These are phyloP conservation scores for Sedum album DNA, from an alignment of 164 flowering plant species.

Conservation along the genomic window DNA sequence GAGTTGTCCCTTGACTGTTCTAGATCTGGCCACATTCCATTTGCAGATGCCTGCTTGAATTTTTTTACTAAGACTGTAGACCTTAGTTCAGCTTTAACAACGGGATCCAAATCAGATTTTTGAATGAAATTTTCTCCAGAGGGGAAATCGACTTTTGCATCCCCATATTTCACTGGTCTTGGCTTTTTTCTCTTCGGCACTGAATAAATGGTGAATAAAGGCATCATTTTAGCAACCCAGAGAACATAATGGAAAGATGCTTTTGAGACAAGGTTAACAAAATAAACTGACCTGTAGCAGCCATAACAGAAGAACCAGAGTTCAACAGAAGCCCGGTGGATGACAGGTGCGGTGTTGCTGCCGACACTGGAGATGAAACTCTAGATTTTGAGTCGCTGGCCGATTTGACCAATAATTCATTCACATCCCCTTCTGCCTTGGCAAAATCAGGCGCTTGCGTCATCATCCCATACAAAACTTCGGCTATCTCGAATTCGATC, in stretches of 20 bases:
- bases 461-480: conserved; percentile 82
- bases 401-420: conserved; percentile 25
- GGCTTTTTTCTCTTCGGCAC: conserved; percentile 93
- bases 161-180: conserved; percentile 50
- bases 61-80: conserved; percentile 41
- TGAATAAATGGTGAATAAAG: conserved; percentile 15
- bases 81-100: conserved; percentile 29
- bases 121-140: conserved; percentile 19
- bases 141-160: conserved; percentile 27
- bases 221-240: background rate
- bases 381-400: conserved; percentile 48
- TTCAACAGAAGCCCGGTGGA: conserved; percentile 21
- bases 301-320: conserved; percentile 34
- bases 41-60: conserved; percentile 32
- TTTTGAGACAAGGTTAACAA: background rate
- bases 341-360: conserved; percentile 19
- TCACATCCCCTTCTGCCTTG: conserved; percentile 32
- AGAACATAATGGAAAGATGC: background rate
- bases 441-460: conserved; percentile 63
- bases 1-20: background rate
- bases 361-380: conserved; percentile 57
- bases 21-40: conserved; percentile 28
- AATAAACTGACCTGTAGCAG: conserved; percentile 44
- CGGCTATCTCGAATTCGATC: conserved; percentile 93
- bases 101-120: conserved; percentile 41